Conservation (phyloP, 495 filamentous ascomycete species). For the Podospora fimiseda region DNA sequence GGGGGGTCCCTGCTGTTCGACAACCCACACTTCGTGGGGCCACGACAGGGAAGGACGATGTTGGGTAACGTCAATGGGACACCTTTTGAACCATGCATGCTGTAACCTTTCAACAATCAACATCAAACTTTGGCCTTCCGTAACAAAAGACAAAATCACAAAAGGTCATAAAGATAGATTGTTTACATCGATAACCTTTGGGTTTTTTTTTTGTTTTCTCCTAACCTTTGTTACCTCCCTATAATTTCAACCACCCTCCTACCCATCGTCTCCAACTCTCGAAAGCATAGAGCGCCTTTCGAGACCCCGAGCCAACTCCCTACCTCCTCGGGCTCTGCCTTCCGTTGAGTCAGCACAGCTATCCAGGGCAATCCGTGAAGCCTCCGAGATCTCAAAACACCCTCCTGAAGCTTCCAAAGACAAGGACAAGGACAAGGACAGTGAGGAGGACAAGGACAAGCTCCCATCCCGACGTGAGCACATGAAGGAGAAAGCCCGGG, state of each 20-base stretch:
- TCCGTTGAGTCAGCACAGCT: background rate
- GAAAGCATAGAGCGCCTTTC: background rate
- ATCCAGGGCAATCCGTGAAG: background rate
- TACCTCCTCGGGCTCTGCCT: background rate
- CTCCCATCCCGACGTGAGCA: conserved; percentile 1
- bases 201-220: background rate
- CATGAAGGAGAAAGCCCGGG: background rate
- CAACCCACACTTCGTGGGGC: background rate
- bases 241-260: background rate
- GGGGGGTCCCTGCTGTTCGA: no score
- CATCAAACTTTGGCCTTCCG: background rate
- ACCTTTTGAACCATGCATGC: no score
- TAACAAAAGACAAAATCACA: background rate
- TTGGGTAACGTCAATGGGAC: no score
- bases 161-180: background rate
- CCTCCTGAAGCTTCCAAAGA: background rate
- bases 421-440: background rate
- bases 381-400: background rate
- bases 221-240: background rate
- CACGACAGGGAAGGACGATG: no score
- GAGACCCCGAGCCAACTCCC: background rate
- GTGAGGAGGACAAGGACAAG: background rate
- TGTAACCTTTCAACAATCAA: no score
- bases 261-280: background rate
- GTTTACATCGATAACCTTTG: background rate